Percentiles rank a stretch among this genome's conserved stretches.
These are phyloP conservation scores for Trichomonascaceae sp. DNA, from an alignment of 1,139 yeast species.

Conservation along the genomic window DNA sequence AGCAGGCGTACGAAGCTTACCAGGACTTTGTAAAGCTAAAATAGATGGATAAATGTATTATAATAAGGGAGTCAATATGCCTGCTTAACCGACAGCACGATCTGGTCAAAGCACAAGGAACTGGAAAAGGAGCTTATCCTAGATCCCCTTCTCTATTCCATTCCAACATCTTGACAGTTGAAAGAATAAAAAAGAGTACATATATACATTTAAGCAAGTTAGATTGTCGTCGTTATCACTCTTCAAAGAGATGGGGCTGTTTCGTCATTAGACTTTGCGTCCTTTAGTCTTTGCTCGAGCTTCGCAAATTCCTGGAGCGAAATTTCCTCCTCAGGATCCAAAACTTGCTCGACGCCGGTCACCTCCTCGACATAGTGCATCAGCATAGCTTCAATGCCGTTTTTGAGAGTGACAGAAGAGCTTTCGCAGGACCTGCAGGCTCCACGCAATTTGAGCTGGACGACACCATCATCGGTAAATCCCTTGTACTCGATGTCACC, in stretches of 20 bases:
- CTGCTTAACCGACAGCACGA: too few species aligned
- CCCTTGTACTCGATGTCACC: slow-evolving; percentile 67
- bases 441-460: slow-evolving; percentile 62
- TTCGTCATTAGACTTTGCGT: slow-evolving; percentile 9
- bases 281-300: slow-evolving; percentile 32
- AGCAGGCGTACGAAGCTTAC: slow-evolving; percentile 84
- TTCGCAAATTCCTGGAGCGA: slow-evolving; percentile 63
- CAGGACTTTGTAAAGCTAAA: slow-evolving; percentile 37
- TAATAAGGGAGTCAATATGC: too few species aligned
- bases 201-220: slow-evolving; percentile 4
- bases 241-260: slow-evolving; percentile 14
- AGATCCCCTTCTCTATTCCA: background rate
- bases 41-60: too few species aligned
- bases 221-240: background rate
- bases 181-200: background rate
- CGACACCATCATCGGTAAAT: slow-evolving; percentile 57
- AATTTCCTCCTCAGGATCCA: slow-evolving; percentile 45
- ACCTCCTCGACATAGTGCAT: slow-evolving; percentile 79
- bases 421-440: slow-evolving; percentile 75
- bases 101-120: too few species aligned
- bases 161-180: too few species aligned
- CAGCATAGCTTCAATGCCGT: slow-evolving; percentile 76
- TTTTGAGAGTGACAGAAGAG: slow-evolving; percentile 62
- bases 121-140: too few species aligned
- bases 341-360: slow-evolving; percentile 55